phyloP scores from a whole-genome alignment of 192 early-diverging fungal genomes.

The Obelidium mucronatum region DNA sequence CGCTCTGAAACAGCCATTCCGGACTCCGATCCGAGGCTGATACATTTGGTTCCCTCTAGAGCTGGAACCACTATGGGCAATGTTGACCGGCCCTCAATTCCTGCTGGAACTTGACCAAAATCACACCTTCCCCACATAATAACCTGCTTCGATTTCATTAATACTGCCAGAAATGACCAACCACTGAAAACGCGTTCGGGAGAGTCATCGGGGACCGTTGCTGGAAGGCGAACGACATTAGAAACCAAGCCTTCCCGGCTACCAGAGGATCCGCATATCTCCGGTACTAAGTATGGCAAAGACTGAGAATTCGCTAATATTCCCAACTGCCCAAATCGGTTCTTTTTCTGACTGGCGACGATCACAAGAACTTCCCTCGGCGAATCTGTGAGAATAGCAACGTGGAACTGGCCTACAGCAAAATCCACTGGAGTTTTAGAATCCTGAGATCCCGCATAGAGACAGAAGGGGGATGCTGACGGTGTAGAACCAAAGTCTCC shows the following conservation, averaged over 20 bases:
- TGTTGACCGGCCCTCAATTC: not conserved
- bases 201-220: not conserved
- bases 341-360: conserved; percentile 21
- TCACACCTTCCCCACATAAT: conserved; percentile 80
- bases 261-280: not conserved
- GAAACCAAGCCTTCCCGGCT: too few relatives aligned
- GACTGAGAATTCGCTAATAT: not conserved
- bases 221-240: conserved; percentile 5
- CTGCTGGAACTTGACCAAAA: conserved; percentile 66
- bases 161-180: conserved; percentile 64
- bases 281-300: not conserved
- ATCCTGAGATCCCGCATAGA: not conserved
- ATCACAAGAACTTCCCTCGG: not conserved
- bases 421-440: conserved; percentile 59
- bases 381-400: conserved; percentile 16
- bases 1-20: conserved; percentile 57
- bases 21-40: conserved; percentile 82
- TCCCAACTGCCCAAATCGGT: conserved; percentile 26
- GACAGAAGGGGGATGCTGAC: not conserved
- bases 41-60: conserved; percentile 16
- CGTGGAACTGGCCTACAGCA: conserved; percentile 44
- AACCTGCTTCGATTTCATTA: conserved; percentile 41
- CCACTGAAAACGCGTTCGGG: conserved; percentile 43
- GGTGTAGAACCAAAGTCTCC: conserved; percentile 41
- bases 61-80: conserved; percentile 7